A percentile compares a stretch with the other conserved stretches of the same genome.
These are phyloP conservation scores for Coffea eugenioides DNA, from an alignment of 257 asterid species.

Conservation along the genomic window DNA sequence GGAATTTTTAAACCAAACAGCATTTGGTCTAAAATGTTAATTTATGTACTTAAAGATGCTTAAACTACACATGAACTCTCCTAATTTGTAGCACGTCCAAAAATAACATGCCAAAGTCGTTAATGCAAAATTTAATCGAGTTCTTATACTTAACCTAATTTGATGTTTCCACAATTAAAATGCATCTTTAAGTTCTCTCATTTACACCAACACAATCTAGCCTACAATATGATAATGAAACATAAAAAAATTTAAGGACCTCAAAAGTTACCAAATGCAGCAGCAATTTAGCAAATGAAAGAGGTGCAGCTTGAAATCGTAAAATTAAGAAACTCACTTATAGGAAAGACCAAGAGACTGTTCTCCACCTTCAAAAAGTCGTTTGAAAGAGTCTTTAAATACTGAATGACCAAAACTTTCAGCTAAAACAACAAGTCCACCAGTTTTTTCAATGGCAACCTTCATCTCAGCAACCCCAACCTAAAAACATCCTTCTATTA, in stretches of 20 bases:
- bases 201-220: background rate
- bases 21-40: background rate
- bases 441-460: conserved; percentile 93
- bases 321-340: conserved; percentile 61
- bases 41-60: background rate
- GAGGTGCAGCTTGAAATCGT: background rate
- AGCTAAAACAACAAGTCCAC: conserved; percentile 90
- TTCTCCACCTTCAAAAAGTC: conserved; percentile 79
- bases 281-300: background rate
- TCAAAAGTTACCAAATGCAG: background rate
- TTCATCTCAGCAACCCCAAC: conserved; percentile 99
- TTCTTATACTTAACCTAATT: background rate
- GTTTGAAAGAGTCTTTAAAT: conserved; percentile 90
- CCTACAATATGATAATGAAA: background rate
- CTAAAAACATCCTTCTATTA: conserved; percentile 35
- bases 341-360: conserved; percentile 90
- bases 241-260: background rate
- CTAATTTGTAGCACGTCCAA: background rate
- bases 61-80: background rate
- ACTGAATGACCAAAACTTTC: conserved; percentile 99
- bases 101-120: background rate
- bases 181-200: background rate
- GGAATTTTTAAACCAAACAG: background rate
- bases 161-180: background rate
- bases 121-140: background rate